Evolutionary conservation across 78 protist genomes (phyloP).

Genomic region (Blattamonas nauphoetae): DNA sequence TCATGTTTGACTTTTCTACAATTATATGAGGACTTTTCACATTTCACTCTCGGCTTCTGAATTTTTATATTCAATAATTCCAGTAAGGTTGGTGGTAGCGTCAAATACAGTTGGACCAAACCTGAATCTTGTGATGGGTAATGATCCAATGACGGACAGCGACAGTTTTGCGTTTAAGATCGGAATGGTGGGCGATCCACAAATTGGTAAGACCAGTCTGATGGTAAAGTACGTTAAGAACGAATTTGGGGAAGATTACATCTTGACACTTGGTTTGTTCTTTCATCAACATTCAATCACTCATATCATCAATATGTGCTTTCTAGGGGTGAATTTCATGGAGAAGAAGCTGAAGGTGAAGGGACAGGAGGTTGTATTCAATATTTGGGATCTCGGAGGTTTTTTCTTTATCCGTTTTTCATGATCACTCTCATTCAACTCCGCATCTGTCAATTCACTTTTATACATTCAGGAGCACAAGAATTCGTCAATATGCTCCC

Average conservation of each 20-base stretch:
- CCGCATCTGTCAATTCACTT: too few relatives aligned
- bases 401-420: neutral
- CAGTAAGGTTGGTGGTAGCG: too few relatives aligned
- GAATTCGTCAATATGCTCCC: slow-evolving; percentile 92
- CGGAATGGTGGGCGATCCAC: slow-evolving; percentile 87
- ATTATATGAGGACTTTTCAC: too few relatives aligned
- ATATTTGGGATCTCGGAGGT: slow-evolving; percentile 94
- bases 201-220: slow-evolving; percentile 83
- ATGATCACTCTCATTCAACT: neutral
- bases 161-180: slow-evolving; percentile 43
- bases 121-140: neutral
- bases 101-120: neutral
- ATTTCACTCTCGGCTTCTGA: too few relatives aligned
- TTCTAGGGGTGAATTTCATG: slow-evolving; percentile 91
- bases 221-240: slow-evolving; percentile 91
- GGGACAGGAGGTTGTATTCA: slow-evolving; percentile 74
- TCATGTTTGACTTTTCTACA: too few relatives aligned
- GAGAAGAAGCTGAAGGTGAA: slow-evolving; percentile 75
- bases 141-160: neutral
- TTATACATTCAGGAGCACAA: slow-evolving; percentile 26
- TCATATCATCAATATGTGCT: neutral
- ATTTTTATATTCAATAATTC: too few relatives aligned
- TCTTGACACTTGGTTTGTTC: slow-evolving; percentile 59
- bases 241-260: slow-evolving; percentile 83
- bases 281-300: neutral